Base-by-base conservation (phyloP, 2,329 filamentous ascomycete genomes). In the Pestalotiopsis sp. region DNA sequence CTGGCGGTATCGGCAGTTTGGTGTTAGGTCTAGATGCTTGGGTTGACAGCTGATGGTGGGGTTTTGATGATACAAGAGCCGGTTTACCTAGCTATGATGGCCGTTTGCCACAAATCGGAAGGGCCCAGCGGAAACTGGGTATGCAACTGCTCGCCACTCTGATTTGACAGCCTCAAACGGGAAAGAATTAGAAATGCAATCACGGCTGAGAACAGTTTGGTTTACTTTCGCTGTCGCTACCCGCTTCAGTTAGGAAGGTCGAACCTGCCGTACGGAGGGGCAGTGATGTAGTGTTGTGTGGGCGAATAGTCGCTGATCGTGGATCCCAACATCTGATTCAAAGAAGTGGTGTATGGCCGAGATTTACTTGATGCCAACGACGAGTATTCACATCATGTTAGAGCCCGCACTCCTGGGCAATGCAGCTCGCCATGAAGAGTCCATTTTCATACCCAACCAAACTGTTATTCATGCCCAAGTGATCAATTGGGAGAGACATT, bases 11-110 rank as follows among this genome's bases (percentile, higher is more conserved):
- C n/a, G 25, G 31, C 38, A 61, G 27, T 14, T 61, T n/a, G 52
- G 57, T 59, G 57, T 23, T 36, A 59, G 23, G 57, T 59, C 25
- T 59, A 36, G 59, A 61, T 39, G 31, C 20, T n/a, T 61, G 27
- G 25, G 59, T 61, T 39, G 59, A 39, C 59, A 61, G 59, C 59
- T 61, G 59, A 61, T 61, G 59, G 59, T 61, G 59, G 59, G 59
- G 59, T 61, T 39, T 38, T 39, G 31, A 61, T 38, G 59, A 61
- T 36, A 61, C 31, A 38, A 38, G 14, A 36, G 59, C 59, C 20
- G 17, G 36, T 31, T 31, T 31, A 31, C 27, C 59, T 36, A 61
- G 25, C 25, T 36, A 36, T 61, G 13, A 38, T 14, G 20, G 27
- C 13, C 23, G 23, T 25, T 59, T 25, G 27, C 23, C 57, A 59